Evolutionary conservation across 371 early-diverging fungal species (phyloP), one percentile per base, ranked within the genome.

Genomic region (Mucor mucedo): DNA sequence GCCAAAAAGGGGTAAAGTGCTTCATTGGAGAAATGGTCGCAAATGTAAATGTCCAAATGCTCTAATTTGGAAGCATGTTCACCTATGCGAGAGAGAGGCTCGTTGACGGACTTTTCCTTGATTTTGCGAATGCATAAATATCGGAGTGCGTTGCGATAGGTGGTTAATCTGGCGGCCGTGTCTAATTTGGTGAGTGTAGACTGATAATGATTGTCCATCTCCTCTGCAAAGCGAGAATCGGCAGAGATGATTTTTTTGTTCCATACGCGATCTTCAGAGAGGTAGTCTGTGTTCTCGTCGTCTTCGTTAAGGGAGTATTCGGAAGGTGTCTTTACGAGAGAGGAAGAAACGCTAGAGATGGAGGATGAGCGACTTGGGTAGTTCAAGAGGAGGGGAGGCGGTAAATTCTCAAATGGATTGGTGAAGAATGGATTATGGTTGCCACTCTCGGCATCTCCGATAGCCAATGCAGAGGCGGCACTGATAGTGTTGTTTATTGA

Each of bases 41-140:
- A 78, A 13, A 80, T 80, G 42, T 80, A 77, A 14, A 78, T 68
- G 16, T 80, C 76, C 44, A 80, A 39, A 16, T 75, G 62, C 9
- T 69, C 64, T 2, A 80, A 40, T 40, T 62, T 65, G 11, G 52
- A 48, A 1, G 76, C 72, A 21, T 56, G 45, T 35, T 65, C 52
- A 4, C 70, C 78, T 9, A 78, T 76, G n/a, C 49, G 40, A 5
- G 58, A 49, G 0, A 80, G 64, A 1, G 71, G 68, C 5, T 69
- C 66, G 29, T 76, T 69, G 27, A 76, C 38, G 3, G 72, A 54
- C n/a, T 70, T 72, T 13, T 72, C 63, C 52, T 72, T 76, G 52
- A 72, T 70, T 56, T 72, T 76, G 3, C 76, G 76, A 9, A 76
- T 42, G 1, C 68, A 70, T 4, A 76, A 60, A 1, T 42, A 27